Evolutionary conservation across 306 rosid genomes (phyloP).

Genomic region (Casuarina equisetifolia): DNA sequence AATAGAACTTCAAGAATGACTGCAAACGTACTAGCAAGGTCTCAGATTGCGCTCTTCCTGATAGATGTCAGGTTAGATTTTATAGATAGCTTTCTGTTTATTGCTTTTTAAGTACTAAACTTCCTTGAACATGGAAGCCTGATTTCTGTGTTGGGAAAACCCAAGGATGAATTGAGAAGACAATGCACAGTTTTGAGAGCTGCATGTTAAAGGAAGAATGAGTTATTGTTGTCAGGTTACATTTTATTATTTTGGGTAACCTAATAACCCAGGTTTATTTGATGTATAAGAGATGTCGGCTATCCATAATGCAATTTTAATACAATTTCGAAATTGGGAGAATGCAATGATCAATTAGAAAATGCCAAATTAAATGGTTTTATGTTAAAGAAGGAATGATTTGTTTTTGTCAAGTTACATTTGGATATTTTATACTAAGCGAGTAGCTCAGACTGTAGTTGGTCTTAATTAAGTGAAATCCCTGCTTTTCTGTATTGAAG

Average conservation of each 20-base stretch:
- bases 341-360: no score
- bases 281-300: no score
- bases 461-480: no score
- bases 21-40: conserved; percentile 55
- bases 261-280: no score
- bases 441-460: background rate
- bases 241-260: background rate
- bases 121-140: background rate
- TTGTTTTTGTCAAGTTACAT: background rate
- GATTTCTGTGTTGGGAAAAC: background rate
- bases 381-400: background rate
- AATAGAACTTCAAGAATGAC: conserved; percentile 85
- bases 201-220: background rate
- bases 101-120: background rate
- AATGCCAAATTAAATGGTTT: no score
- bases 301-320: no score
- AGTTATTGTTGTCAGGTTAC: background rate
- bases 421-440: background rate
- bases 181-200: background rate
- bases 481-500: background rate
- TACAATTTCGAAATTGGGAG: no score
- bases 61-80: conserved; percentile 70
- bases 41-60: conserved; percentile 74
- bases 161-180: background rate
- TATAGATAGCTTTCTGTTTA: background rate